phyloP scores from a whole-genome alignment of 768 basidiomycete species.

The Roridomyces roridus region DNA sequence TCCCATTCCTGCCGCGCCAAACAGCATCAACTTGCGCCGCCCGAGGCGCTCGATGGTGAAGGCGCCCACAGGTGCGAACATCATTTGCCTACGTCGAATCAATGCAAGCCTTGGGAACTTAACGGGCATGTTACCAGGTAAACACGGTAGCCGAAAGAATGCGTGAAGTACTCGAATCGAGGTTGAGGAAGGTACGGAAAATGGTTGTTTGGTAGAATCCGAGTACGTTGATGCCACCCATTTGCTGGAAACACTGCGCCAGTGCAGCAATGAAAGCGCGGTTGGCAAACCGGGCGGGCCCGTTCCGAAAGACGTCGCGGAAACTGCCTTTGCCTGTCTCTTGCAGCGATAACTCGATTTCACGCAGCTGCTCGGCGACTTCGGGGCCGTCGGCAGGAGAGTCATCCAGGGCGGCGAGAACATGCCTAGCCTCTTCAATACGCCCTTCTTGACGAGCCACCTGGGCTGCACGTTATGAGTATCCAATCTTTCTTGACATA shows the following conservation, averaged over 20 bases:
- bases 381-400: constrained; percentile 6
- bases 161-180: constrained; percentile 16
- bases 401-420: constrained; percentile 25
- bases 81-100: constrained; percentile 14
- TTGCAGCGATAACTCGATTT: constrained; percentile 20
- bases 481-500: too few relatives aligned
- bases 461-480: constrained; percentile 20
- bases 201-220: constrained; percentile 25
- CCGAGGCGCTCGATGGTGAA: constrained; percentile 24
- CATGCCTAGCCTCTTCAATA: constrained; percentile 26
- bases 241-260: constrained; percentile 25
- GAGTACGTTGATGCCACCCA: constrained; percentile 25
- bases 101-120: background rate
- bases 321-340: constrained; percentile 25
- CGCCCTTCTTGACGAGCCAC: constrained; percentile 28
- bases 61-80: constrained; percentile 23
- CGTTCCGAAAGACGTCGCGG: constrained; percentile 26
- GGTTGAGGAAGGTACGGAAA: constrained; percentile 17
- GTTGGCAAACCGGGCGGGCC: constrained; percentile 21
- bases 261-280: constrained; percentile 24
- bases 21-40: constrained; percentile 23
- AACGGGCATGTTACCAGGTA: constrained; percentile 6
- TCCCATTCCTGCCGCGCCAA: constrained; percentile 25
- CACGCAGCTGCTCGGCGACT: constrained; percentile 18
- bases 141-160: constrained; percentile 23